Base-by-base conservation (phyloP, 2,329 filamentous ascomycete species). In the Claviceps sp. region DNA sequence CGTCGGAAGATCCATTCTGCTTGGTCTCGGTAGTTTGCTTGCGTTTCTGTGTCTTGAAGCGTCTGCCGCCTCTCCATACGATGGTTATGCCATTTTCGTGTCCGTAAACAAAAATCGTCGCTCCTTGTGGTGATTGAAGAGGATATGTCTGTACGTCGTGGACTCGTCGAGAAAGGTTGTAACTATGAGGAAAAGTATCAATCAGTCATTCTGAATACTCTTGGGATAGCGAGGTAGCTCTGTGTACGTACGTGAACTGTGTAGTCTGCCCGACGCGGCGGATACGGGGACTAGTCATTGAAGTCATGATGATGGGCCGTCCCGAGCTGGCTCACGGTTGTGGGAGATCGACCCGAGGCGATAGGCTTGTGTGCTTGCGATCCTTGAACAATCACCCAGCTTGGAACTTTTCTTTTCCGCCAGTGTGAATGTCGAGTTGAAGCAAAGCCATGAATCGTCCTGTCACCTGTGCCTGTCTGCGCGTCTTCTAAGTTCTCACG, bases 51-150 rank as follows among this genome's bases (percentile, higher is more conserved):
- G 68, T 55, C 60, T 80, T 83, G 58, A 84, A 77, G n/a, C 72
- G 70, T 49, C 72, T 73, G 11, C 80, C 80, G 45, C 81, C 81
- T 43, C 79, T 74, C 81, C 81, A 85, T 23, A 79, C 64, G 39
- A 84, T 59, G 3, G 75, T 79, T 43, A 83, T 65, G 45, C 81
- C 81, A 62, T 76, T 79, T 53, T 82, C 78, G 58, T 83, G 80
- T 45, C 77, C 80, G 58, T 82, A 82, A 45, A 85, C 65, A 26
- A 84, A 62, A 59, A 84, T 74, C 2, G 75, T 79, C 6, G 81
- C 80, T 38, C 80, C 80, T 59, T 85, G 81, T 1, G 79, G 73
- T 1, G 80, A 82, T 53, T 73, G 71, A 17, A 81, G 69, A 1
- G 81, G 81, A 59, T 83, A 83, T 4, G 74, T 74, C 57, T 80